A percentile compares a stretch with the other conserved stretches of the same genome.
phyloP scores from a whole-genome alignment of 2,329 filamentous ascomycete genomes.

The Talaromyces verruculosus region DNA sequence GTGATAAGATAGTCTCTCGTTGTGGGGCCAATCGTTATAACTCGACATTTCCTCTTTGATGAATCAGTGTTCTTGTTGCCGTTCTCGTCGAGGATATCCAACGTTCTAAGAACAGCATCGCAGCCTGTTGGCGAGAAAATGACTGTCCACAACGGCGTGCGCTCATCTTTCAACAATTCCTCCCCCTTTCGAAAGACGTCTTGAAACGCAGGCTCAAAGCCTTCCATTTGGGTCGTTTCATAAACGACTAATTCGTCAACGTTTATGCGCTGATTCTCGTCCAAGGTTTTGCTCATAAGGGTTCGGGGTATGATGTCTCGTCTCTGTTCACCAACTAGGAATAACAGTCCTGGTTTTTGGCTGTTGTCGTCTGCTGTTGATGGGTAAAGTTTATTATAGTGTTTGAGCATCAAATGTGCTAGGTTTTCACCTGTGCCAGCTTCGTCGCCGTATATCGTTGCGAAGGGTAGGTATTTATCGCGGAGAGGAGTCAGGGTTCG shows the following conservation, averaged over 20 bases:
- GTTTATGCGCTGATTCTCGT: constrained; percentile 54
- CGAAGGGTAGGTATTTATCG: constrained; percentile 47
- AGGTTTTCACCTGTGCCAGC: constrained; percentile 83
- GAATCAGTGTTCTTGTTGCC: constrained; percentile 29
- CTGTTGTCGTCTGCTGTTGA: constrained; percentile 25
- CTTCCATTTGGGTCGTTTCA: constrained; percentile 76
- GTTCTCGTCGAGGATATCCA: constrained; percentile 43
- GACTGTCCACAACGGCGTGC: constrained; percentile 39
- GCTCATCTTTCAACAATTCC: not conserved
- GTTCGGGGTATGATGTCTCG: constrained; percentile 86
- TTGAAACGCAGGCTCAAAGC: constrained; percentile 69
- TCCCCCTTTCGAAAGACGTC: constrained; percentile 48
- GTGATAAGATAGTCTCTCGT: constrained; percentile 69
- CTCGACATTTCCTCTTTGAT: constrained; percentile 39
- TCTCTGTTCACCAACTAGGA: constrained; percentile 85
- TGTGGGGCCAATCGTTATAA: constrained; percentile 92
- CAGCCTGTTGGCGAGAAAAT: constrained; percentile 63
- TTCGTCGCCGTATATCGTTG: constrained; percentile 70
- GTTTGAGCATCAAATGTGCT: constrained; percentile 72
- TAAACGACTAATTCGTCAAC: constrained; percentile 85
- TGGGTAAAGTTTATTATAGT: constrained; percentile 60
- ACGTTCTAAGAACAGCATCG: constrained; percentile 58
- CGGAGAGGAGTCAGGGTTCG: constrained; percentile 63
- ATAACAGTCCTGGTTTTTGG: constrained; percentile 64
- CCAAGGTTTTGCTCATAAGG: constrained; percentile 60